phyloP scores from a whole-genome alignment of 176 grass and related monocot genomes.

The Pontederia paniculata region DNA sequence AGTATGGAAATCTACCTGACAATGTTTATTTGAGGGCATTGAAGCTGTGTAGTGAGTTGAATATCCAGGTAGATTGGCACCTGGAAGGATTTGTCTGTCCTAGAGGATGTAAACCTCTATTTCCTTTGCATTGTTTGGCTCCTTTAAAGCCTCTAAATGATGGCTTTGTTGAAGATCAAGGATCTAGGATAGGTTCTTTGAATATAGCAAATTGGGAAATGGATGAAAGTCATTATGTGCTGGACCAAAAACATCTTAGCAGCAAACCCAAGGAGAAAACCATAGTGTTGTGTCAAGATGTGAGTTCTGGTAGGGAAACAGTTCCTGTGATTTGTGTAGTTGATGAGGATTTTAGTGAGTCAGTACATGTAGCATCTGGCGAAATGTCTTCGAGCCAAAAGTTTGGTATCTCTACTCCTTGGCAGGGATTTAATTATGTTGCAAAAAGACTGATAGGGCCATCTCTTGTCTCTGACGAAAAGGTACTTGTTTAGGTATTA shows the following conservation, averaged over 20 bases:
- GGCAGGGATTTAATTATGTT: slow-evolving; percentile 67
- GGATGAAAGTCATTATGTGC: slow-evolving; percentile 72
- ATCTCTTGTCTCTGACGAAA: slow-evolving; percentile 38
- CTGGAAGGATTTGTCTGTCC: slow-evolving; percentile 74
- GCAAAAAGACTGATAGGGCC: slow-evolving; percentile 57
- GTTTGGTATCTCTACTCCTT: slow-evolving; percentile 41
- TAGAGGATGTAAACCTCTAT: slow-evolving; percentile 56
- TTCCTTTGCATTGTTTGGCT: slow-evolving; percentile 27
- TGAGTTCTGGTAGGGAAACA: slow-evolving; percentile 74
- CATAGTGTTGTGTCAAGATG: slow-evolving; percentile 75
- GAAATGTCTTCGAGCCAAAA: slow-evolving; percentile 17
- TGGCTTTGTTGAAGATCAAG: slow-evolving; percentile 15
- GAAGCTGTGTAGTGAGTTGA: slow-evolving; percentile 85
- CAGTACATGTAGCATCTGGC: slow-evolving; percentile 22
- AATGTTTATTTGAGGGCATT: slow-evolving; percentile 84
- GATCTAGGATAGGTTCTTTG: slow-evolving; percentile 22
- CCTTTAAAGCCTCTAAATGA: slow-evolving; percentile 32
- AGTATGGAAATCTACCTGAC: slow-evolving; percentile 65
- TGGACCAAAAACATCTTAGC: slow-evolving; percentile 59
- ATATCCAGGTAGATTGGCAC: slow-evolving; percentile 83
- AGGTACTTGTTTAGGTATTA: slow-evolving; percentile 37
- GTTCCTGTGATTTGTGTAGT: slow-evolving; percentile 59
- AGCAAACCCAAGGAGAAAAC: slow-evolving; percentile 44
- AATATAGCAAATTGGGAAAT: slow-evolving; percentile 33
- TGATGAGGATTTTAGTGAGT: slow-evolving; percentile 57